Evolutionary conservation across 2,329 filamentous ascomycete species (phyloP), one percentile per base, ranked within the genome.

Genomic region (Fusarium aywerte): DNA sequence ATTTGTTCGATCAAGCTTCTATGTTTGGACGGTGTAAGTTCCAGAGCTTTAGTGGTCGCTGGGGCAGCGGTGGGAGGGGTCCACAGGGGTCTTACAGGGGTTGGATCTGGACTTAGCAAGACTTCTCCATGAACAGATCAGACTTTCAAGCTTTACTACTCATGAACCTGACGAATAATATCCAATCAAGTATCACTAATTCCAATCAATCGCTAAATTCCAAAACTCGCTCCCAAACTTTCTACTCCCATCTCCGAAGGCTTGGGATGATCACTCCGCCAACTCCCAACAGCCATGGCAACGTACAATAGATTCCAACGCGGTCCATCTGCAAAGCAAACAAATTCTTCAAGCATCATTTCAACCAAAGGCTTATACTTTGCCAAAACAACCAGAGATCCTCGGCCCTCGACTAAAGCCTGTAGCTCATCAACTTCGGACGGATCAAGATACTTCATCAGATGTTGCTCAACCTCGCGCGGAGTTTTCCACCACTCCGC

Each of bases 321-420:
- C 20, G 71, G 71, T 1, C 70, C 70, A 54, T 72, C 66, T 2
- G 65, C 51, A 52, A 75, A 75, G 32, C 73, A 74, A 25, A 74
- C 72, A 45, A 71, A 72, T 9, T 61, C 68, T 7, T 60, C 20
- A 40, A 71, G 50, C 33, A 73, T 39, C 25, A 57, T 47, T 25
- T 73, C 62, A 5, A 73, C 57, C 38, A 73, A 35, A 2, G 62
- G 58, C 16, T 53, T 56, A 20, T 64, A 73, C 42, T 48, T 66
- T 21, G 12, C 25, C 23, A 68, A 8, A 4, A 53, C 36, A n/a
- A 39, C 42, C 8, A 54, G 53, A 0, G 69, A 56, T 0, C 70
- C 70, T 10, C 61, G 61, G 1, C 72, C 72, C 43, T 74, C 59
- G 0, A 73, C 33, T 3, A 71, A 25, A n/a, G 60, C 44, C 12